A percentile compares a stretch with the other conserved stretches of the same genome.
Conservation (phyloP, 495 filamentous ascomycete genomes). For the Acidiella bohemica region DNA sequence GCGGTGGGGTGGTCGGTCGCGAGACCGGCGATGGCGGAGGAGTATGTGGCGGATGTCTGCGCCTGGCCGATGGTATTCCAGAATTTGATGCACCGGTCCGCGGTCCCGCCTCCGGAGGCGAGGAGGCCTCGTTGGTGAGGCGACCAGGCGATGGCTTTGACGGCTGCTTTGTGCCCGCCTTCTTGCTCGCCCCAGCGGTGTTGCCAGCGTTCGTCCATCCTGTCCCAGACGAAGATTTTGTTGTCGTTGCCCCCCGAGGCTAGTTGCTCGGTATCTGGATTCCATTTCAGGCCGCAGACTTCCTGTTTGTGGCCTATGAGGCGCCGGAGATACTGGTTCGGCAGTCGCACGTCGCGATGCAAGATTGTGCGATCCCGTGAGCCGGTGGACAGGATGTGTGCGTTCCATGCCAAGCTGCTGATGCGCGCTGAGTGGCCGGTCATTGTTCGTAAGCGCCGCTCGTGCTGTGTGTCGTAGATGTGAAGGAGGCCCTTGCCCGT, state of each 20-base stretch:
- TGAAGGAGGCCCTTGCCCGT: conserved; percentile 87
- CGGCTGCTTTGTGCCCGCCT: conserved; percentile 82
- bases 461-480: conserved; percentile 90
- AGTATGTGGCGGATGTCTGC: conserved; percentile 39
- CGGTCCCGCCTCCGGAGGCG: conserved; percentile 92
- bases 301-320: conserved; percentile 95
- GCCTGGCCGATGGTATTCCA: conserved; percentile 81
- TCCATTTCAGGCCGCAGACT: conserved; percentile 96
- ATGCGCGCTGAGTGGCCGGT: conserved; percentile 86
- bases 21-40: conserved; percentile 3
- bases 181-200: conserved; percentile 89
- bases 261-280: conserved; percentile 82
- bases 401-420: conserved; percentile 90
- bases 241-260: conserved; percentile 98
- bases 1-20: conserved; percentile 1
- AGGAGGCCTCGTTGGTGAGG: conserved; percentile 87
- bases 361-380: conserved; percentile 87
- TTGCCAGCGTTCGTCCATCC: conserved; percentile 68
- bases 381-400: conserved; percentile 90
- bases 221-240: conserved; percentile 97
- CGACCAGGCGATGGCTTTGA: conserved; percentile 98
- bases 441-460: conserved; percentile 81
- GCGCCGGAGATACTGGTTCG: conserved; percentile 74
- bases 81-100: conserved; percentile 91
- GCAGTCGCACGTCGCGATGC: conserved; percentile 89